Conservation (phyloP, 345 rosid species). For the Salix suchowensis region DNA sequence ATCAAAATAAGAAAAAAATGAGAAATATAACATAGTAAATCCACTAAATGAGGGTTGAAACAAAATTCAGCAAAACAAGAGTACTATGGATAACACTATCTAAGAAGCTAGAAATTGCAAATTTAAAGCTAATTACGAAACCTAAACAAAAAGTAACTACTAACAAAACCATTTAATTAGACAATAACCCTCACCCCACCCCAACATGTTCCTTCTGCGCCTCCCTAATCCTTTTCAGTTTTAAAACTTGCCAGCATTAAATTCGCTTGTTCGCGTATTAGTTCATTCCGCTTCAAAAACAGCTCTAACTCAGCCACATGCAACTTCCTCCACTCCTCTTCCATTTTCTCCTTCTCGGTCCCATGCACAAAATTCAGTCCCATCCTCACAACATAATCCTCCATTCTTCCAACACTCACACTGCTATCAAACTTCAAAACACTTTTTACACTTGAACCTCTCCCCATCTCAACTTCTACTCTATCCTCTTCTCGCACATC, state of each 20-base stretch:
- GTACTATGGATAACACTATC: too few relatives aligned
- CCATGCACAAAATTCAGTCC: constrained; percentile 12
- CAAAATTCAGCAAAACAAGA: neutral
- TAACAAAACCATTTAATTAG: too few relatives aligned
- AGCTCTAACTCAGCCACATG: constrained; percentile 26
- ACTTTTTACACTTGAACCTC: neutral
- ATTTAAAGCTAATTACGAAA: too few relatives aligned
- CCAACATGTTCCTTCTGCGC: neutral
- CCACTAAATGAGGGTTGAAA: too few relatives aligned
- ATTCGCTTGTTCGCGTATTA: constrained; percentile 19
- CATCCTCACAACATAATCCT: constrained; percentile 7
- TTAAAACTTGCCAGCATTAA: constrained; percentile 15
- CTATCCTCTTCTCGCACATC: neutral
- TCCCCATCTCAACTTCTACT: constrained; percentile 5
- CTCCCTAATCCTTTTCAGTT: neutral
- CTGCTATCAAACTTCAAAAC: neutral
- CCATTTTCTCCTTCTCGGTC: constrained; percentile 16
- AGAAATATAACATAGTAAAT: too few relatives aligned
- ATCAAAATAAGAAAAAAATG: too few relatives aligned
- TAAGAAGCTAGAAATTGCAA: too few relatives aligned
- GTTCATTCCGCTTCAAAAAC: constrained; percentile 9
- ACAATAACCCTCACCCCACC: too few relatives aligned
- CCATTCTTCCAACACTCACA: constrained; percentile 7
- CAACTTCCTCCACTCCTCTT: constrained; percentile 25
- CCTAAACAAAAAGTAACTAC: too few relatives aligned